Percentiles rank a stretch among this genome's conserved stretches.
Evolutionary conservation across 108 stramenopile genomes (phyloP).

Genomic region (Cyclotella choctawhatcheeana): DNA sequence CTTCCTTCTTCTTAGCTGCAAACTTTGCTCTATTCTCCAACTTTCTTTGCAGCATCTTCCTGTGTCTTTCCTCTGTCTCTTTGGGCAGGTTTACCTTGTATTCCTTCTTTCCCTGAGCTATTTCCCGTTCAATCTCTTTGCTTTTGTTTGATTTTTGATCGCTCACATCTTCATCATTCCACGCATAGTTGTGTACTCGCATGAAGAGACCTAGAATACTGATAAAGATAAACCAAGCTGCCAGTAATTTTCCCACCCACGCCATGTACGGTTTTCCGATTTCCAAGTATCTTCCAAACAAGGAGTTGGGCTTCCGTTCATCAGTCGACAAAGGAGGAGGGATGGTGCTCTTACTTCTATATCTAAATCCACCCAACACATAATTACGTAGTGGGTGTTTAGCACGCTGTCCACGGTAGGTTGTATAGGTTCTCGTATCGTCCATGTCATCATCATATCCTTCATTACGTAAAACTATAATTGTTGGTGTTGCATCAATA

Average conservation of each 20-base stretch:
- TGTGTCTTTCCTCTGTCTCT: conserved; percentile 13
- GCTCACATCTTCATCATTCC: too few species aligned
- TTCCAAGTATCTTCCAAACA: conserved; percentile 18
- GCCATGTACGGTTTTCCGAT: conserved; percentile 10
- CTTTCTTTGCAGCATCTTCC: conserved; percentile 40
- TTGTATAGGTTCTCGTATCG: conserved; percentile 37
- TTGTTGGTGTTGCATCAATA: conserved; percentile 46
- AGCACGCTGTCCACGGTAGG: conserved; percentile 41
- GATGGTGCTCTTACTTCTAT: conserved; percentile 20
- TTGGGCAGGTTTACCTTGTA: conserved; percentile 11
- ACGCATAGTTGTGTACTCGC: conserved; percentile 50
- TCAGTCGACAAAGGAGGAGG: conserved; percentile 25
- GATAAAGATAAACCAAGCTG: conserved; percentile 40
- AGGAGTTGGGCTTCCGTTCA: conserved; percentile 21
- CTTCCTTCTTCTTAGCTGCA: conserved; percentile 21
- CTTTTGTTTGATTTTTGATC: too few species aligned
- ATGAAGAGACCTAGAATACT: conserved; percentile 35
- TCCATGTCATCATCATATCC: conserved; percentile 18
- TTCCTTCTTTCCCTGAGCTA: conserved; percentile 11
- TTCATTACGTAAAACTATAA: conserved; percentile 39
- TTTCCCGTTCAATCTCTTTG: conserved; percentile 20
- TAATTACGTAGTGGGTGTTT: conserved; percentile 31
- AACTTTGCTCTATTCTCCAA: conserved; percentile 31
- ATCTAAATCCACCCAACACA: conserved; percentile 35
- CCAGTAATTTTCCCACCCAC: conserved; percentile 32